These are phyloP conservation scores for Aureobasidium mangrovei DNA, from an alignment of 2,329 filamentous ascomycete species.

Conservation along the genomic window DNA sequence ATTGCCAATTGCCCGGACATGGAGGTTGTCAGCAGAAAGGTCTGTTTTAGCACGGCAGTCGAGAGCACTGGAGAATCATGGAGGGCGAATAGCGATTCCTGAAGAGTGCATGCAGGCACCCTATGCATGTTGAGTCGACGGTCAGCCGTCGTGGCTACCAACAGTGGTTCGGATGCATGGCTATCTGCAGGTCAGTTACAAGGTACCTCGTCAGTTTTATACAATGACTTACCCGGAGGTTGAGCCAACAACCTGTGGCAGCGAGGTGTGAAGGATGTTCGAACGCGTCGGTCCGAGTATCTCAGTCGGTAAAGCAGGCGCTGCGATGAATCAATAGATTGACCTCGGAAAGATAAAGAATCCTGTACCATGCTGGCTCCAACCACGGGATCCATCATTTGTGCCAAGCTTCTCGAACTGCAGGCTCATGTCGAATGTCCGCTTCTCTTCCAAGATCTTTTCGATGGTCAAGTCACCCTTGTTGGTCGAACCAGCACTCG, in stretches of 20 bases:
- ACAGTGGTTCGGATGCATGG: conserved; percentile 10
- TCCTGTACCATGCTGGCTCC: conserved; percentile 13
- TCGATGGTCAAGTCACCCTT: conserved; percentile 48
- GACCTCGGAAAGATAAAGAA: not conserved
- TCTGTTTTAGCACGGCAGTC: conserved; percentile 34
- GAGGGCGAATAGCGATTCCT: conserved; percentile 31
- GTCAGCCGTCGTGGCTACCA: conserved; percentile 38
- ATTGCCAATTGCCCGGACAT: conserved; percentile 52
- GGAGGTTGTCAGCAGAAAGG: conserved; percentile 43
- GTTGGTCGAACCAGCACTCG: conserved; percentile 38
- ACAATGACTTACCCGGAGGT: not conserved
- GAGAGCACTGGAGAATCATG: conserved; percentile 49
- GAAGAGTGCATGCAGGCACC: conserved; percentile 27
- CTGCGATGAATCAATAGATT: conserved; percentile 22
- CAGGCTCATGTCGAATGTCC: conserved; percentile 46
- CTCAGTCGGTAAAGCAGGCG: conserved; percentile 39
- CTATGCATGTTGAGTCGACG: conserved; percentile 41
- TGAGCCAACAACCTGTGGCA: conserved; percentile 24
- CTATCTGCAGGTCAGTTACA: not conserved
- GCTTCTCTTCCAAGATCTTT: conserved; percentile 52
- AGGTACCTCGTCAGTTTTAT: not conserved
- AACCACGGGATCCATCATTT: conserved; percentile 29
- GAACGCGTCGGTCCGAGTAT: conserved; percentile 37
- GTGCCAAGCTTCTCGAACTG: conserved; percentile 47
- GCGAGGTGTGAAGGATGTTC: conserved; percentile 46